Percentiles rank a stretch among this genome's conserved stretches.
Conservation (phyloP, 805 yeast species). For the Candida bentonensis region DNA sequence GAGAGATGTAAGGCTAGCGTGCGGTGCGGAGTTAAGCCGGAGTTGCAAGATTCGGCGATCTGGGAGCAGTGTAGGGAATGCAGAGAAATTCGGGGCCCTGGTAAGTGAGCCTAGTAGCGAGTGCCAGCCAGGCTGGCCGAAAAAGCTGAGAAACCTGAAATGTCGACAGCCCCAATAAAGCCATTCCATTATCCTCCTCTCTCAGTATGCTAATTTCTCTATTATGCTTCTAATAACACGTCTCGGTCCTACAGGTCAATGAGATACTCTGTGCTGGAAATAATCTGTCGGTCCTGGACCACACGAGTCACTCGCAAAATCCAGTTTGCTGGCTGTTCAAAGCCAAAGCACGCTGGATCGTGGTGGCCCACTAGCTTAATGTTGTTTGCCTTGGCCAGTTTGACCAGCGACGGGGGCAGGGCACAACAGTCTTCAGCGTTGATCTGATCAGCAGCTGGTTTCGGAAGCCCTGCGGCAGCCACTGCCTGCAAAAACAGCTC, state of each 20-base stretch:
- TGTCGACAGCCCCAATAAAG: too few species aligned
- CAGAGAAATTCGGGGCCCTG: too few species aligned
- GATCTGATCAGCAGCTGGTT: slow-evolving; percentile 15
- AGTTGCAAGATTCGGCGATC: too few species aligned
- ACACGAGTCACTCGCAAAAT: slow-evolving; percentile 11
- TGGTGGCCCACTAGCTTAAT: slow-evolving; percentile 21
- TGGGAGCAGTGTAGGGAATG: too few species aligned
- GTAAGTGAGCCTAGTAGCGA: too few species aligned
- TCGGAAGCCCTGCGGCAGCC: slow-evolving; percentile 2
- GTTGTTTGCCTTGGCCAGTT: slow-evolving; percentile 14
- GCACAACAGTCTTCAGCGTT: slow-evolving; percentile 24
- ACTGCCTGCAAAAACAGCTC: slow-evolving; percentile 9
- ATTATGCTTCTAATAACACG: too few species aligned
- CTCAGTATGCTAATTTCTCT: too few species aligned
- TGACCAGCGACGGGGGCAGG: slow-evolving; percentile 19
- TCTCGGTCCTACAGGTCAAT: background rate
- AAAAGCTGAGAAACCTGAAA: too few species aligned
- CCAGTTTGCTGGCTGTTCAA: slow-evolving; percentile 9
- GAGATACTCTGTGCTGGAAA: slow-evolving; percentile 12
- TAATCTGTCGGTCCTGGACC: slow-evolving; percentile 13
- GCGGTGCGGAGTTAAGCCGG: too few species aligned
- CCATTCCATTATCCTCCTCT: too few species aligned
- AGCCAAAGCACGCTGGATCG: slow-evolving; percentile 16
- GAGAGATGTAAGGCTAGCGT: too few species aligned
- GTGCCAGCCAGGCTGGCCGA: too few species aligned